These are phyloP conservation scores for Ophiostoma sp. DNA, from an alignment of 2,329 filamentous ascomycete genomes.

Conservation along the genomic window DNA sequence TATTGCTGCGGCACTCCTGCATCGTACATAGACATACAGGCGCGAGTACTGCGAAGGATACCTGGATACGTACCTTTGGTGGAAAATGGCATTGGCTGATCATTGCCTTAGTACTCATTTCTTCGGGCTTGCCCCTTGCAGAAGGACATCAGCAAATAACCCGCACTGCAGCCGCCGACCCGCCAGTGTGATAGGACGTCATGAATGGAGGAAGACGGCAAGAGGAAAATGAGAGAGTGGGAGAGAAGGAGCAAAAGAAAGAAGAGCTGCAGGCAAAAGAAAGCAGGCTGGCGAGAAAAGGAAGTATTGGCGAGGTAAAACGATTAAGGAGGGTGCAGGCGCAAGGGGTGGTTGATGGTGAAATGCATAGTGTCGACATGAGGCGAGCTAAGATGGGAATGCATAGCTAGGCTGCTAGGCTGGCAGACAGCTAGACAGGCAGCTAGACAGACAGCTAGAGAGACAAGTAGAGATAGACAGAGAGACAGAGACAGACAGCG, in stretches of 20 bases:
- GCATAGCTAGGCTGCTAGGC: not conserved
- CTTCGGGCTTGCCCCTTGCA: conserved; percentile 20
- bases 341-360: conserved; percentile 4
- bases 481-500: not conserved
- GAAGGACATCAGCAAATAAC: conserved; percentile 13
- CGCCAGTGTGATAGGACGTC: not conserved
- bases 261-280: not conserved
- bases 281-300: not conserved
- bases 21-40: not conserved
- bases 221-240: not conserved
- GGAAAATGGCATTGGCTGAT: not conserved
- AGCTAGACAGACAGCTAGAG: not conserved
- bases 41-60: not conserved
- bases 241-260: not conserved
- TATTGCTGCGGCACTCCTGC: not conserved
- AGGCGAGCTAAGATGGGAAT: not conserved
- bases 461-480: not conserved
- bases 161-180: conserved; percentile 12
- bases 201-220: no score
- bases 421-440: not conserved
- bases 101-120: conserved; percentile 9
- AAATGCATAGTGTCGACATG: not conserved
- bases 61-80: not conserved
- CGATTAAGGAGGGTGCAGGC: not conserved
- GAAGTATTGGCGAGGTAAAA: not conserved